Evolutionary conservation across 2,329 filamentous ascomycete genomes (phyloP).

Genomic region (Monosporascus sp.): DNA sequence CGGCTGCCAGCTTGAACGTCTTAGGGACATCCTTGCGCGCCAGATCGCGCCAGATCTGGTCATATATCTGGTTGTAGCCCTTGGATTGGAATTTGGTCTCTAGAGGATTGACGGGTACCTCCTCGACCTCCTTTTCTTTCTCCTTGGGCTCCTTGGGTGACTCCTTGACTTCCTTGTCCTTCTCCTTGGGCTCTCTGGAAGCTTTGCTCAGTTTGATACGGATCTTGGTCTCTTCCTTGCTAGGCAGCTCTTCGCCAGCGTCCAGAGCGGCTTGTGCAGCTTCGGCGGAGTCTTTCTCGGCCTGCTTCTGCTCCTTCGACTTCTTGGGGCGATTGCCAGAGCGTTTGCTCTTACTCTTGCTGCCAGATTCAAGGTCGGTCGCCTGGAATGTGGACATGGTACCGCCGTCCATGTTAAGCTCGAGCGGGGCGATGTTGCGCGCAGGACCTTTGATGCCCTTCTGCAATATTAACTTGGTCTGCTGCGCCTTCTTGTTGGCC

Average conservation of each 20-base stretch:
- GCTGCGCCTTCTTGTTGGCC: slow-evolving; percentile 86
- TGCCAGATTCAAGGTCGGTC: slow-evolving; percentile 48
- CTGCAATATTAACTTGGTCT: slow-evolving; percentile 81
- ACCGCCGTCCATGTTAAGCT: slow-evolving; percentile 78
- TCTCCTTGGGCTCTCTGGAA: slow-evolving; percentile 36
- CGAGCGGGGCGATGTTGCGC: slow-evolving; percentile 61
- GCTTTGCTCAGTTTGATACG: slow-evolving; percentile 57
- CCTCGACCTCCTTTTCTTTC: slow-evolving; percentile 33
- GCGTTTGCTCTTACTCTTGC: slow-evolving; percentile 45
- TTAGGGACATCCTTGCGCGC: slow-evolving; percentile 91
- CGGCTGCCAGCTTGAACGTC: slow-evolving; percentile 80
- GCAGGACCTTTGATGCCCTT: slow-evolving; percentile 78
- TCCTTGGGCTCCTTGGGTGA: slow-evolving; percentile 40
- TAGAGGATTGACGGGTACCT: slow-evolving; percentile 36
- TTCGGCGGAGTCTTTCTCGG: slow-evolving; percentile 77
- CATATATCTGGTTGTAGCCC: slow-evolving; percentile 93
- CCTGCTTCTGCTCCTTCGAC: slow-evolving; percentile 79
- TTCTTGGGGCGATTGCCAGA: slow-evolving; percentile 76
- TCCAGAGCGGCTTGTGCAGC: slow-evolving; percentile 81
- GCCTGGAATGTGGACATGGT: slow-evolving; percentile 80
- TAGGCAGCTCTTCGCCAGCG: slow-evolving; percentile 67
- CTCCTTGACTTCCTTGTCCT: slow-evolving; percentile 34
- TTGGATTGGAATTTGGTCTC: slow-evolving; percentile 75
- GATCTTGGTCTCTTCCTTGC: slow-evolving; percentile 54
- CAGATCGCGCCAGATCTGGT: slow-evolving; percentile 94